Evolutionary conservation across 2,329 filamentous ascomycete species (phyloP).

Genomic region (Sclerotinia spermophila): DNA sequence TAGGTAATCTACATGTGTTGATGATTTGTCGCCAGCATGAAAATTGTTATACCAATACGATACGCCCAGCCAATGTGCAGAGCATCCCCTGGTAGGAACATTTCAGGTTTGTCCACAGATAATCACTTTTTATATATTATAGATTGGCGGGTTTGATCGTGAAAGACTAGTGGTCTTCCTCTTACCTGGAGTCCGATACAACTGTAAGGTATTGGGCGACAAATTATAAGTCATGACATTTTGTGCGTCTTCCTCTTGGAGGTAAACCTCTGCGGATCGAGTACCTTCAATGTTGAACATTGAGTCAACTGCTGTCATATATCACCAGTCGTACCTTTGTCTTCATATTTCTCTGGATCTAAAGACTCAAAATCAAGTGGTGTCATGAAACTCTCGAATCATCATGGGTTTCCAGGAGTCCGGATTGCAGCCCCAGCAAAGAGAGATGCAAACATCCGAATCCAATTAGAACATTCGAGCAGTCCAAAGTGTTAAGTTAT

Average conservation of each 20-base stretch:
- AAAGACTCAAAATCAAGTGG: not conserved
- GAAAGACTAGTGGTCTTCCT: not conserved
- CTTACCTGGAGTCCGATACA: not conserved
- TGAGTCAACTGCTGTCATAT: not conserved
- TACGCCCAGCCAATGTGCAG: too few species aligned
- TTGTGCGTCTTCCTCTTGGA: not conserved
- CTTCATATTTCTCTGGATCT: not conserved
- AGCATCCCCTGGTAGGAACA: too few species aligned
- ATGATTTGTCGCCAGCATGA: not conserved
- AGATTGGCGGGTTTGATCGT: not conserved
- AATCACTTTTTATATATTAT: not conserved
- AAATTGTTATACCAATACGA: not conserved
- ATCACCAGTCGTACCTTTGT: not conserved
- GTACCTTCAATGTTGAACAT: not conserved
- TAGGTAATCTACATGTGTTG: not conserved
- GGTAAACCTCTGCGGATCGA: not conserved
- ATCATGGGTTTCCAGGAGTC: not conserved
- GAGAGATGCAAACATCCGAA: not conserved
- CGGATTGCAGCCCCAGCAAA: not conserved
- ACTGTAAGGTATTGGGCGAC: rapidly evolving
- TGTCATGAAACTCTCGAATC: not conserved
- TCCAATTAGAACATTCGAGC: not conserved
- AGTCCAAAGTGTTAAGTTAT: not conserved
- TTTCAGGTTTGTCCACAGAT: not conserved
- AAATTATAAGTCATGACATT: not conserved